Evolutionary conservation across 2,329 filamentous ascomycete genomes (phyloP).

Genomic region (Calonectria pauciramosa): DNA sequence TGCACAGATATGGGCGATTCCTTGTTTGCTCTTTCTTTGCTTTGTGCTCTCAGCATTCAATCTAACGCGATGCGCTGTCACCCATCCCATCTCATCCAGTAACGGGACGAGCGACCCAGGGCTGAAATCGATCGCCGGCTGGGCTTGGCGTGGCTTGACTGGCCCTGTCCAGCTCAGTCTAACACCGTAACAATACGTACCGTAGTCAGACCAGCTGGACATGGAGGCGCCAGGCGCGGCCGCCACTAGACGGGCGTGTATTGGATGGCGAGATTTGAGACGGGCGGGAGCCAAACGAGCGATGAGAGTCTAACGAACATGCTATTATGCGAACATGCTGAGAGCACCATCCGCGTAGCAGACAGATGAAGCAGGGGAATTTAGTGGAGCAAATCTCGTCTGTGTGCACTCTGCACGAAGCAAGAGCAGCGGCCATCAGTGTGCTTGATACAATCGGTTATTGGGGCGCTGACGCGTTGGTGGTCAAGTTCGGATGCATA

Average conservation of each 20-base stretch:
- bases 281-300: conserved; percentile 4
- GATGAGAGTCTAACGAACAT: background rate
- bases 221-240: conserved; percentile 29
- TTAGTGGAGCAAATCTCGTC: conserved; percentile 17
- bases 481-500: conserved; percentile 15
- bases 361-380: conserved; percentile 12
- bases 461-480: conserved; percentile 23
- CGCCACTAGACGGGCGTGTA: conserved; percentile 17
- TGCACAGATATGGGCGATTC: background rate
- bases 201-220: conserved; percentile 20
- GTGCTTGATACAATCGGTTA: conserved; percentile 8
- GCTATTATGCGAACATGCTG: background rate
- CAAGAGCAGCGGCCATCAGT: conserved; percentile 4
- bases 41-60: background rate
- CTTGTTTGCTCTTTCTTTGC: background rate
- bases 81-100: conserved; percentile 28
- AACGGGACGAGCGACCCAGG: conserved; percentile 16
- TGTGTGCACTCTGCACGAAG: conserved; percentile 21
- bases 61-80: conserved; percentile 20
- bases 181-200: background rate
- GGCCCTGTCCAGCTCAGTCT: background rate
- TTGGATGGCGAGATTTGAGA: background rate
- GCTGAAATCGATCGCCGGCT: conserved; percentile 30
- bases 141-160: conserved; percentile 26
- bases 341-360: background rate